Evolutionary conservation across 2,329 filamentous ascomycete genomes (phyloP), one percentile per base, ranked within the genome.

Genomic region (Biscogniauxia marginata): DNA sequence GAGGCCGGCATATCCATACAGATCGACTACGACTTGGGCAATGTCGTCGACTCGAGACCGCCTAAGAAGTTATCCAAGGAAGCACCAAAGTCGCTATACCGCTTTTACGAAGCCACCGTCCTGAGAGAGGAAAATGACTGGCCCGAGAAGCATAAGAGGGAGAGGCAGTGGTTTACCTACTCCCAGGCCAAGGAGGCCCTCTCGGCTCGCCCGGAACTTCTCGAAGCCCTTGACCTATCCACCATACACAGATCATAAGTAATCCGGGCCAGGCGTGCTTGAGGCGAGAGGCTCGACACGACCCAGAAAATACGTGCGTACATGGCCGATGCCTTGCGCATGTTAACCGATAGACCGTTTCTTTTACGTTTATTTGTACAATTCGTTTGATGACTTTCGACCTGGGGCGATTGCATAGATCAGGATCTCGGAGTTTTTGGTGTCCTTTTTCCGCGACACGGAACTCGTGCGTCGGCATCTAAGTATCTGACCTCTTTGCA

Each of bases 141-240:
- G 95, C 95, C 95, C 1, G 95, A 99, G 79, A 89, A 84, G 78
- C 86, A 96, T 75, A 98, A 97, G 81, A 84, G 95, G 68, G 88
- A 88, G 72, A 86, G 95, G 58, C 85, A 89, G 72, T 99, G 95
- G 95, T 91, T 96, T 73, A 88, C 86, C 51, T 97, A 91, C 72
- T 76, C 82, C 50, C 85, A 96, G 73, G 95, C 95, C n/a, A 85
- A 84, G 62, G 85, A 90, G 64, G 86, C 87, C 49, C 78, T 99
- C 67, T 82, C 85, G 63, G 83, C 84, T 59, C 84, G 95, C 55
- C 93, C 93, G 1, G 95, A 98, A 79, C 80, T 99, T 57, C 79
- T 93, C 62, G 90, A 96, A 72, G 95, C 95, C 24, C 79, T 99
- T 60, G 88, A 90, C 69, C 83, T 89, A 68, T 96, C 91, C 71